A percentile compares a stretch with the other conserved stretches of the same genome.
These are phyloP conservation scores for Leishmania martiniquensis DNA, from an alignment of 208 protist genomes.

Conservation along the genomic window DNA sequence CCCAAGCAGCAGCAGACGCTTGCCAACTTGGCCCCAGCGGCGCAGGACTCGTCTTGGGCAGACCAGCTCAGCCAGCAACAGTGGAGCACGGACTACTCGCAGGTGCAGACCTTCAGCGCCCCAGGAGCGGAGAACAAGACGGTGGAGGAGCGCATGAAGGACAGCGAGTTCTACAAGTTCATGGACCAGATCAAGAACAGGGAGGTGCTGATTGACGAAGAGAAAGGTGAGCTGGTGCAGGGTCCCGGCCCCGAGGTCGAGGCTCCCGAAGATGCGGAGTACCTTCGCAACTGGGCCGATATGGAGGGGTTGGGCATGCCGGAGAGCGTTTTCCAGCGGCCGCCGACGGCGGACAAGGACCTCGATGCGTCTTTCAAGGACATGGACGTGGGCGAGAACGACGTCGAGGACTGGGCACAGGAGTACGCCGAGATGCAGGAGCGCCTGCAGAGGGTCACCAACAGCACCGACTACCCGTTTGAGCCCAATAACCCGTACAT, in stretches of 20 bases:
- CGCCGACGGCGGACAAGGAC: conserved; percentile 14
- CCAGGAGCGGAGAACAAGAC: conserved; percentile 48
- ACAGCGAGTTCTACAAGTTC: conserved; percentile 79
- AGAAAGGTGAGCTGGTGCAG: conserved; percentile 69
- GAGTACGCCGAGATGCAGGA: conserved; percentile 80
- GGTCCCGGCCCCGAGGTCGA: conserved; percentile 69
- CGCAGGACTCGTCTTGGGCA: conserved; percentile 48
- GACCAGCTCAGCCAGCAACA: conserved; percentile 65
- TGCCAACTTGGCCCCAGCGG: conserved; percentile 17
- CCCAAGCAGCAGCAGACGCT: conserved; percentile 23
- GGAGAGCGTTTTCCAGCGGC: conserved; percentile 36
- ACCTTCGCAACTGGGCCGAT: conserved; percentile 51
- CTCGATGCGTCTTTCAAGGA: conserved; percentile 22
- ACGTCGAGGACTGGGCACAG: conserved; percentile 76
- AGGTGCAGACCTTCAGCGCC: conserved; percentile 62
- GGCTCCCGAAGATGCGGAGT: conserved; percentile 58
- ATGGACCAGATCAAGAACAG: conserved; percentile 79
- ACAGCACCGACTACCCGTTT: conserved; percentile 89
- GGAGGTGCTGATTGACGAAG: conserved; percentile 82
- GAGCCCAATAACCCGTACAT: conserved; percentile 90
- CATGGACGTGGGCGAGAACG: conserved; percentile 39
- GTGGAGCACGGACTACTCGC: conserved; percentile 74
- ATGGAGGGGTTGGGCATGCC: conserved; percentile 66
- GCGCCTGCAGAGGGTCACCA: conserved; percentile 38
- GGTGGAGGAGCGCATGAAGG: conserved; percentile 66